Conservation (phyloP, 768 basidiomycete genomes). For the Gymnopilus junonius region DNA sequence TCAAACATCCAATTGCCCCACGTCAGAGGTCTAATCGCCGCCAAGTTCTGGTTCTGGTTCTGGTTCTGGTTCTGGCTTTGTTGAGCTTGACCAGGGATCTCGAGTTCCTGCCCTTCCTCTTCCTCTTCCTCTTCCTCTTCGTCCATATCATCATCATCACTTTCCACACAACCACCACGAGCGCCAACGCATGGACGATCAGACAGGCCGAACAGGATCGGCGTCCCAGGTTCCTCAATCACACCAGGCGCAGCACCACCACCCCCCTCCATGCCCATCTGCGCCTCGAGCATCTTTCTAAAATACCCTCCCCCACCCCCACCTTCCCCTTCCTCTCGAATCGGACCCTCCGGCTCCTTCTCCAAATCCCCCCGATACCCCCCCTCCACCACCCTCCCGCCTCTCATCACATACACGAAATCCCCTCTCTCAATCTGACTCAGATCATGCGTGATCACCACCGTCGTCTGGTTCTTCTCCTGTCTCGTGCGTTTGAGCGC, state of each 20-base stretch:
- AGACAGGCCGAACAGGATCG: background rate
- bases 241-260: conserved; percentile 42
- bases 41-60: conserved; percentile 24
- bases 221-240: conserved; percentile 28
- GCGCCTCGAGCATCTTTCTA: conserved; percentile 63
- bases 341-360: conserved; percentile 23
- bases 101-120: conserved; percentile 39
- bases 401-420: conserved; percentile 92
- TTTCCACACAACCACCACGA: too few relatives aligned
- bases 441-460: conserved; percentile 96
- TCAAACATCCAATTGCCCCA: conserved; percentile 89
- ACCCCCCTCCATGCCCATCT: conserved; percentile 56
- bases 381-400: conserved; percentile 82
- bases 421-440: conserved; percentile 75
- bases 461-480: conserved; percentile 89
- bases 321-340: conserved; percentile 12
- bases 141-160: conserved; percentile 49
- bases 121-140: conserved; percentile 52
- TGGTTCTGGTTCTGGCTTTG: too few relatives aligned
- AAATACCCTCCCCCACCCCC: conserved; percentile 47
- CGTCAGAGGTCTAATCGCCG: conserved; percentile 56
- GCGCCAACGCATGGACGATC: too few relatives aligned
- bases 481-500: conserved; percentile 69
- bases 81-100: conserved; percentile 30
- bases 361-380: conserved; percentile 87